Evolutionary conservation across 148 eudicot species (phyloP).

Genomic region (Nepenthes mirabilis): DNA sequence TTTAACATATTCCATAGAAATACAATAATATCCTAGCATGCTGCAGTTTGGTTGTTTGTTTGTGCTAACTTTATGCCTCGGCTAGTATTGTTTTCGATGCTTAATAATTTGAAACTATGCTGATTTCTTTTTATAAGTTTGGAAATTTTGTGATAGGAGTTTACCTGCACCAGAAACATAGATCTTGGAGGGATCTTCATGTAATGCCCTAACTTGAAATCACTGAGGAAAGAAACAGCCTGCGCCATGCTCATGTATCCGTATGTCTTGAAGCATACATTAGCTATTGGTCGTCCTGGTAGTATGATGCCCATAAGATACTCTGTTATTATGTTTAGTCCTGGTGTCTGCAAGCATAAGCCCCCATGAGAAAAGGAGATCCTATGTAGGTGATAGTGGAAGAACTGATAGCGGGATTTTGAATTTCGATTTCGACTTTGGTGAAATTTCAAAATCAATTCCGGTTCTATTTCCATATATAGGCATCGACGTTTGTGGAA

Average conservation of each 20-base stretch:
- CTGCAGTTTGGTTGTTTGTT: too few species aligned
- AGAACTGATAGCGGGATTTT: too few species aligned
- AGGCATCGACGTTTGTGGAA: too few species aligned
- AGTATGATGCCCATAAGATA: conserved; percentile 83
- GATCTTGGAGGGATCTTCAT: conserved; percentile 99
- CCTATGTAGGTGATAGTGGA: not conserved
- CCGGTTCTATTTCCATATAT: too few species aligned
- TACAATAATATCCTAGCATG: too few species aligned
- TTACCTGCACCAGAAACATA: conserved; percentile 98
- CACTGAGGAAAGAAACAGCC: conserved; percentile 87
- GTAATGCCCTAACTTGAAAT: conserved; percentile 98
- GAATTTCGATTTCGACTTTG: too few species aligned
- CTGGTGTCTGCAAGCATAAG: conserved; percentile 72
- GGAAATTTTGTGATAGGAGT: not conserved
- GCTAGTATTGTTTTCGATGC: too few species aligned
- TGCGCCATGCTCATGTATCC: conserved; percentile 99
- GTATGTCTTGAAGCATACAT: conserved; percentile 86
- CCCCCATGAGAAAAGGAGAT: not conserved
- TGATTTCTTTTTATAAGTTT: too few species aligned
- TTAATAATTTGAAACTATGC: too few species aligned
- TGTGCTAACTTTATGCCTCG: too few species aligned
- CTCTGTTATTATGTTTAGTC: conserved; percentile 89
- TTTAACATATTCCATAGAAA: too few species aligned
- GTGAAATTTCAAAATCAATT: too few species aligned
- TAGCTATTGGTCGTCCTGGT: conserved; percentile 96